A percentile compares a stretch with the other conserved stretches of the same genome.
phyloP scores from a whole-genome alignment of 441 rosid species.

The Mallotus repandus region DNA sequence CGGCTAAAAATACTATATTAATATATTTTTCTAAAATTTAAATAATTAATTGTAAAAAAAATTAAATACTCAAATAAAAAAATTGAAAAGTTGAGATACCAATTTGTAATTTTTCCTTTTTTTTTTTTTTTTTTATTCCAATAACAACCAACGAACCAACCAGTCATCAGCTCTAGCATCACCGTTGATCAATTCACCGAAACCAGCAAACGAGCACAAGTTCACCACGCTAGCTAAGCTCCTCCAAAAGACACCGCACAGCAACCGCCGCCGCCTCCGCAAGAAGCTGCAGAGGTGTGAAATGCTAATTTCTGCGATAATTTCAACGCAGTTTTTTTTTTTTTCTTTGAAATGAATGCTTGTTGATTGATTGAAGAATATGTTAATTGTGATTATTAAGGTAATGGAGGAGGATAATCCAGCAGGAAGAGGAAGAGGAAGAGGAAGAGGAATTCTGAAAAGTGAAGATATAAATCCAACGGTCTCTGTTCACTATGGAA shows the following conservation, averaged over 20 bases:
- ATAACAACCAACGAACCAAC: constrained; percentile 12
- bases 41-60: no score
- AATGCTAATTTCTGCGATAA: not conserved
- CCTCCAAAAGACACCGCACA: constrained; percentile 45
- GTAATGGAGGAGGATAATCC: constrained; percentile 19
- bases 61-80: no score
- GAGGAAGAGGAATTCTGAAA: constrained; percentile 33
- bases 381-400: not conserved
- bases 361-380: no score
- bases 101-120: no score
- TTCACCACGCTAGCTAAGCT: constrained; percentile 60
- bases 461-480: constrained; percentile 39
- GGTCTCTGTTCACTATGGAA: constrained; percentile 49
- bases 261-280: constrained; percentile 18
- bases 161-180: constrained; percentile 17
- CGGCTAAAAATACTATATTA: no score
- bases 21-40: no score
- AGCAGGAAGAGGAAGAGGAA: constrained; percentile 31
- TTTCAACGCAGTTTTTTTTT: not conserved
- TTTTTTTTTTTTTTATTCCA: not conserved
- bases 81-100: no score
- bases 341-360: no score
- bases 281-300: not conserved
- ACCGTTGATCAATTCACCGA: constrained; percentile 14
- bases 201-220: not conserved